Percentiles rank a stretch among this genome's conserved stretches.
Conservation (phyloP, 768 basidiomycete genomes). For the Auriscalpium vulgare region DNA sequence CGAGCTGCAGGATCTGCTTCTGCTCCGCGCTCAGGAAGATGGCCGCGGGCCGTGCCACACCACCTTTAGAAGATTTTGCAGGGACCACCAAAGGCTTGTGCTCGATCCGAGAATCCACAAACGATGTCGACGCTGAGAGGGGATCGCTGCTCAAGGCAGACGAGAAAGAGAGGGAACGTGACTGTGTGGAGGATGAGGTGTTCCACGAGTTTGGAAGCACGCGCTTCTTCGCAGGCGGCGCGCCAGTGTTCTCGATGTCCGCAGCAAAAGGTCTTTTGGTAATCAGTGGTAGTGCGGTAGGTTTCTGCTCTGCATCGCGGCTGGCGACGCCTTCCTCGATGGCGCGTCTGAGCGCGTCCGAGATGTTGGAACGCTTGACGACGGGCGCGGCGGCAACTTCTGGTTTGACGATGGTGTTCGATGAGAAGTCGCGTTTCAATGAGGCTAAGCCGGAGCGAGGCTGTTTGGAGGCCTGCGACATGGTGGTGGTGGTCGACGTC, state of each 20-base stretch:
- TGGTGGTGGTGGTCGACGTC: background rate
- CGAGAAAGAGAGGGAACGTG: background rate
- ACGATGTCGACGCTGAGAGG: constrained; percentile 7
- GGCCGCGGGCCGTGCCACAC: constrained; percentile 21
- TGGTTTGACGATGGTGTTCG: constrained; percentile 15
- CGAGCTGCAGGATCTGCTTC: constrained; percentile 71
- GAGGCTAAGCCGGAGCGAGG: constrained; percentile 51
- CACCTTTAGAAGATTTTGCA: constrained; percentile 11
- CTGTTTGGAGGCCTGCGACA: constrained; percentile 13
- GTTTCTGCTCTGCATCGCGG: constrained; percentile 5
- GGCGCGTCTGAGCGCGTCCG: constrained; percentile 11
- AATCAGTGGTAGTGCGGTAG: constrained; percentile 5
- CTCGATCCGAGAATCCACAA: constrained; percentile 1
- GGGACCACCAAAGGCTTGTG: constrained; percentile 21
- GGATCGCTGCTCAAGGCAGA: background rate
- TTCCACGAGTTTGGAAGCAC: constrained; percentile 13
- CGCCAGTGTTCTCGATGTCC: background rate
- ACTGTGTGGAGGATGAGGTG: background rate
- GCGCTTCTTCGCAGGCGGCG: constrained; percentile 6
- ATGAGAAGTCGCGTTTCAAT: constrained; percentile 58
- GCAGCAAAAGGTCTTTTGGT: constrained; percentile 15
- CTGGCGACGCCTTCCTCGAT: constrained; percentile 14
- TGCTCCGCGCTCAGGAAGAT: constrained; percentile 83
- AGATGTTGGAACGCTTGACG: constrained; percentile 25
- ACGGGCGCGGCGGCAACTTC: constrained; percentile 33